Base-by-base conservation (phyloP, 2,329 filamentous ascomycete genomes). In the Calonectria multiphialidica region DNA sequence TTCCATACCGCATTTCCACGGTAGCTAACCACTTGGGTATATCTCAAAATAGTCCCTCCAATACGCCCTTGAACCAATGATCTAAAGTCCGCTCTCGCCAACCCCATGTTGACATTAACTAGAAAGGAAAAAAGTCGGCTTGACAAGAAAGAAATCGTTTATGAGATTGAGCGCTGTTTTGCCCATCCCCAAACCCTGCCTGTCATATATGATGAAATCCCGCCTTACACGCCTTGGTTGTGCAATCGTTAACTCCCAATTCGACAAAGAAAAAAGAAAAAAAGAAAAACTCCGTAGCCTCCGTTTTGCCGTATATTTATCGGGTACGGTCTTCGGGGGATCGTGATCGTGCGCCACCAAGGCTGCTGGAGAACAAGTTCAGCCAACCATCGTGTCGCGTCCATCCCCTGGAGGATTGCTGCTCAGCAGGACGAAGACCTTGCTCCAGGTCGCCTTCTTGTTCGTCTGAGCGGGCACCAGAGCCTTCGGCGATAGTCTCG, bases 361-460 rank as follows among this genome's bases (percentile, higher is more conserved):
- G 68, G 57, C 77, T 82, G 66, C 76, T 79, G 13, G 84, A 83
- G n/a, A 87, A 77, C 40, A 84, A 71, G 55, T 79, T 79, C 15
- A 87, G 74, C 85, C 86, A 86, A 40, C 82, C 80, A 13, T 84
- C 82, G 2, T 79, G 76, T 47, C 81, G 80, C 10, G 70, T 77
- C 61, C 75, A 68, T 50, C 71, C 67, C 12, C 73, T 72, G 3
- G 77, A 64, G 8, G 77, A 74, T 33, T 77, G 72, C 2, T 75
- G 35, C 16, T 77, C 78, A 16, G 76, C 66, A 0, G 77, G 70
- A 16, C 73, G 71, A 3, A 84, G 75, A 2, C 87, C 87, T 42
- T 86, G 86, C 72, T 89, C 88, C 2, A 87, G 76, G 64, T 89
- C 87, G 1, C 80, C 75, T 16, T 82, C 81, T 30, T 78, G 75